Percentiles rank a stretch among this genome's conserved stretches.
Evolutionary conservation across 352 stramenopile genomes (phyloP).

Genomic region (Thalassiosira sp.): DNA sequence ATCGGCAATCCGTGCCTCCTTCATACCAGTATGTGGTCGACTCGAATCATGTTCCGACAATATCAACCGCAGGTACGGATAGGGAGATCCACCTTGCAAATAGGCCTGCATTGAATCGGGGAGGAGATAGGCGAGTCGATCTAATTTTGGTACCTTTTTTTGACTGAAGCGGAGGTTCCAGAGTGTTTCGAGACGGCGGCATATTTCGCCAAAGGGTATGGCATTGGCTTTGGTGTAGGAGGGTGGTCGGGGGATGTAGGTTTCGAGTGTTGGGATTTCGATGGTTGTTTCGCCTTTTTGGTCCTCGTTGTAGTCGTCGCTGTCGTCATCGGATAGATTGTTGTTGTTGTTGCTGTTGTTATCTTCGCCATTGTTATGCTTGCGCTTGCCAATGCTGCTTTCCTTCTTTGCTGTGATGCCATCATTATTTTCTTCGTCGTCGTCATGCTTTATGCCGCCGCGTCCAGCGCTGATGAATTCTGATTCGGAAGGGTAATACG

Average conservation of each 20-base stretch:
- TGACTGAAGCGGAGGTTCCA: constrained; percentile 42
- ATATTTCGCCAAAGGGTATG: constrained; percentile 49
- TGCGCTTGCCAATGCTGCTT: constrained; percentile 3
- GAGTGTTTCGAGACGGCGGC: constrained; percentile 53
- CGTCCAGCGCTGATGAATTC: constrained; percentile 8
- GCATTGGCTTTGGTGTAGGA: constrained; percentile 55
- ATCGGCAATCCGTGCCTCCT: constrained; percentile 70
- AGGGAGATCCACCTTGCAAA: constrained; percentile 51
- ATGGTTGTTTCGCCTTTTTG: background rate
- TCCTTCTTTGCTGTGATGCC: too few species aligned
- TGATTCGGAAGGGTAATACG: constrained; percentile 10
- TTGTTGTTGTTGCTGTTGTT: constrained; percentile 26
- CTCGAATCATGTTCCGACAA: constrained; percentile 68
- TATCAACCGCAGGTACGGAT: constrained; percentile 70
- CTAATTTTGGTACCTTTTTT: constrained; percentile 23
- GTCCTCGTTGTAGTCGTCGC: constrained; percentile 17
- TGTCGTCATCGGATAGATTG: constrained; percentile 29
- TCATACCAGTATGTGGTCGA: constrained; percentile 60
- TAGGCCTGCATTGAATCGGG: constrained; percentile 32
- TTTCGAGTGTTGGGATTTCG: constrained; percentile 40
- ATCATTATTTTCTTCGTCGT: background rate
- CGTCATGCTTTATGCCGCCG: background rate
- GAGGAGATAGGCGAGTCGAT: constrained; percentile 43
- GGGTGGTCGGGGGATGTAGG: constrained; percentile 44
- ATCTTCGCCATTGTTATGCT: constrained; percentile 6